Conservation (phyloP, 1,139 yeast genomes). For the Lipomyces yarrowii region DNA sequence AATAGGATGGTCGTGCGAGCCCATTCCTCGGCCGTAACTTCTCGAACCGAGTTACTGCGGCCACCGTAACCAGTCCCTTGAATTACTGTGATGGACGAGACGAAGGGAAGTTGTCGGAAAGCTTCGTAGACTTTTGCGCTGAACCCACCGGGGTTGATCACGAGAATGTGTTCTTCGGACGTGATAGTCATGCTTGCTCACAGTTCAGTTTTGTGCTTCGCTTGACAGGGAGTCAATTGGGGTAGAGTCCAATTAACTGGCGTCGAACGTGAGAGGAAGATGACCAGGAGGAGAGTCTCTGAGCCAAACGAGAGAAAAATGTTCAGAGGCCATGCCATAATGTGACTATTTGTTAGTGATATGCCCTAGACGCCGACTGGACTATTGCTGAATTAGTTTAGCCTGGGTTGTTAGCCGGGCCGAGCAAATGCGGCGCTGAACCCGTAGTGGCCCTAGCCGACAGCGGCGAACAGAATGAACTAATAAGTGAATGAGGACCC, state of each 20-base stretch:
- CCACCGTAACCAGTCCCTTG: slow-evolving; percentile 23
- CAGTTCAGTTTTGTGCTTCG: not conserved
- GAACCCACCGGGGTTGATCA: slow-evolving; percentile 16
- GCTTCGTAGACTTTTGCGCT: slow-evolving; percentile 16
- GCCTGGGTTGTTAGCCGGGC: too few species aligned
- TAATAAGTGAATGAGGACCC: too few species aligned
- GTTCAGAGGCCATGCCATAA: too few species aligned
- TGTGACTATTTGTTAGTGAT: too few species aligned
- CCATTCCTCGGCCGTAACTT: slow-evolving; percentile 27
- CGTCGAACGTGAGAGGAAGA: too few species aligned
- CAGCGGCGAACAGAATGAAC: too few species aligned
- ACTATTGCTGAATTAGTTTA: too few species aligned
- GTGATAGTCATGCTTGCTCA: slow-evolving; percentile 12
- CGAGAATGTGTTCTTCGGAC: slow-evolving; percentile 21
- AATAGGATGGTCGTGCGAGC: slow-evolving; percentile 20
- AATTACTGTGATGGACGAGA: slow-evolving; percentile 24
- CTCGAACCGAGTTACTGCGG: slow-evolving; percentile 13
- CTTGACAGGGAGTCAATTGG: not conserved
- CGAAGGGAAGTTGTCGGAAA: slow-evolving; percentile 16
- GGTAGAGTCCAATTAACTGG: not conserved
- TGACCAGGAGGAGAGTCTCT: too few species aligned
- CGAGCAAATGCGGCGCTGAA: too few species aligned
- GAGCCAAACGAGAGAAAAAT: too few species aligned
- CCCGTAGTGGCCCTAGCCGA: too few species aligned
- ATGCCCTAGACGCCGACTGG: too few species aligned